A percentile compares a stretch with the other conserved stretches of the same genome.
phyloP scores from a whole-genome alignment of 176 grass and related monocot genomes.

The Aegilops tauschii region DNA sequence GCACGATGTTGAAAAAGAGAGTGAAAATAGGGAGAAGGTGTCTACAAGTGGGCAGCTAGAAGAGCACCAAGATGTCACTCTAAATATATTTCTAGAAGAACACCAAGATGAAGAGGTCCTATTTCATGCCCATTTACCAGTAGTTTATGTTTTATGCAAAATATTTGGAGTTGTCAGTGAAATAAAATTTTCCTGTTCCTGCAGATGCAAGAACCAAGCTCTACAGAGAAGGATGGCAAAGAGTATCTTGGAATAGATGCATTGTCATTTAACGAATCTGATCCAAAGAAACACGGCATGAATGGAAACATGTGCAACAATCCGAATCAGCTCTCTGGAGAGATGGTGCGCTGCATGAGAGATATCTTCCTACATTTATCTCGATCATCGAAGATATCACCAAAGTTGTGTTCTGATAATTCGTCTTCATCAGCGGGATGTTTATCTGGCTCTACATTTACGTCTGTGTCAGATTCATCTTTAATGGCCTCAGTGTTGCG shows the following conservation, averaged over 20 bases:
- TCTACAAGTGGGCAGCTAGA: slow-evolving; percentile 28
- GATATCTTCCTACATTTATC: slow-evolving; percentile 90
- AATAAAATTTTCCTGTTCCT: neutral
- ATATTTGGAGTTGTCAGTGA: slow-evolving; percentile 1
- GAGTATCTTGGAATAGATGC: slow-evolving; percentile 36
- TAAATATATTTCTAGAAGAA: slow-evolving; percentile 37
- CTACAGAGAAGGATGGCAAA: slow-evolving; percentile 22
- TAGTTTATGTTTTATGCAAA: neutral
- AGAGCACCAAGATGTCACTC: slow-evolving; percentile 28
- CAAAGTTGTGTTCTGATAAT: slow-evolving; percentile 35
- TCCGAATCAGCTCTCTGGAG: slow-evolving; percentile 88
- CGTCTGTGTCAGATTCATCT: slow-evolving; percentile 70
- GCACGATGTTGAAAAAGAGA: slow-evolving; percentile 9
- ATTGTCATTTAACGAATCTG: slow-evolving; percentile 32
- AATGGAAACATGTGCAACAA: slow-evolving; percentile 43
- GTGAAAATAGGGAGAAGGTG: slow-evolving; percentile 3
- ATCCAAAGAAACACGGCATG: slow-evolving; percentile 29
- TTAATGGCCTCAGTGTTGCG: slow-evolving; percentile 42
- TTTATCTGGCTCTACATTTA: slow-evolving; percentile 48
- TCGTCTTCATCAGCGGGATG: slow-evolving; percentile 65
- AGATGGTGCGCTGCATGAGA: slow-evolving; percentile 93
- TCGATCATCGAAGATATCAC: slow-evolving; percentile 61
- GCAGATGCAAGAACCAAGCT: slow-evolving; percentile 35
- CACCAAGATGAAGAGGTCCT: slow-evolving; percentile 45
- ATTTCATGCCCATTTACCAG: neutral